Evolutionary conservation across 257 asterid species (phyloP), one percentile per base, ranked within the genome.

Genomic region (Datura wrightii): DNA sequence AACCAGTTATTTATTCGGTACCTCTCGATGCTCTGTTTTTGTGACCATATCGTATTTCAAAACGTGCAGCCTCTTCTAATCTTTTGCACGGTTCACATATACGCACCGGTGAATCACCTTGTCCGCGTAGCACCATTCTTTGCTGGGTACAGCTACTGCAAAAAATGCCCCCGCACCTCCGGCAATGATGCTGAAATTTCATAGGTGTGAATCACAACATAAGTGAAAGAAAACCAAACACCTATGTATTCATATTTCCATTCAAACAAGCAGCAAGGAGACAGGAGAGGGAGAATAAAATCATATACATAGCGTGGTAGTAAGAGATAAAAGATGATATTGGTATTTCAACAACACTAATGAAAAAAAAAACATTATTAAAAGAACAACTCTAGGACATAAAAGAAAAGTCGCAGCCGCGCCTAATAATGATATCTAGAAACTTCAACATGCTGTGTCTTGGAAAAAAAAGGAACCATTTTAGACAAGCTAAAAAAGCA

Each of bases 51-150:
- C 98, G 93, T 93, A 92, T 62, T 91, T 95, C 99, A 88, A 94
- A 97, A 37, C 96, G 96, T 50, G 99, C 95, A 58, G 99, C 97
- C 87, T 94, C 98, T 88, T 95, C 98, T 87, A 95, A 89, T 62
- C 88, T 90, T 89, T 97, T 97, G 91, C 99, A 97, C 84, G 99
- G 95, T 53, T 94, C 99, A 85, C 98, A 97, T 10, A 97, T 93
- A 19, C 99, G 97, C 74, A 97, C 99, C 0, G 98, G 96, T 37
- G 99, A 95, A 86, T 97, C 97, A 69, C 99, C 99, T 91, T 97
- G 99, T 83, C 99, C 98, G 37, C 99, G 99, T 70, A 97, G 89
- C 66, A 90, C 86, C 98, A 97, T 97, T 87, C 99, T 90, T 84
- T 91, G 97, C 88, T 90, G 95, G 80, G 97, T 89, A 86, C 99